These are phyloP conservation scores for Ceriops zippeliana DNA, from an alignment of 345 rosid species.

Conservation along the genomic window DNA sequence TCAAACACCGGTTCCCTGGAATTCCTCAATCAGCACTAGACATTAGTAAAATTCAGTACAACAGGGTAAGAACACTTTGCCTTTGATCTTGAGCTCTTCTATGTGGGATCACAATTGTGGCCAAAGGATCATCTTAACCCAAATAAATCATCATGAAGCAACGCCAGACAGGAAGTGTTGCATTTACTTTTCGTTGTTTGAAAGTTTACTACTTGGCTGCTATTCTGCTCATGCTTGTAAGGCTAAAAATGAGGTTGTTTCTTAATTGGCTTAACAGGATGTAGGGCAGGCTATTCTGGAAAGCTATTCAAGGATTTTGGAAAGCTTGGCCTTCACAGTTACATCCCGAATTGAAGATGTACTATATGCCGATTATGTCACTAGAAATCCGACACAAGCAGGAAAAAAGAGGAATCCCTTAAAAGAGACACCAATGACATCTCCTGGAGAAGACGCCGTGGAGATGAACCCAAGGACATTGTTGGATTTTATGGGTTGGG, in stretches of 20 bases:
- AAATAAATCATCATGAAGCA: neutral
- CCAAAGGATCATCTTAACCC: neutral
- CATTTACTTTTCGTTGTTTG: no score
- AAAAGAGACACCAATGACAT: conserved; percentile 10
- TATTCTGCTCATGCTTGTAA: neutral
- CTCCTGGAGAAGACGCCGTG: conserved; percentile 7
- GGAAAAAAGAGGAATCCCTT: conserved; percentile 31
- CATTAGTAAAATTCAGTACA: conserved; percentile 80
- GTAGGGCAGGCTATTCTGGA: conserved; percentile 81
- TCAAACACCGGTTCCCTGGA: conserved; percentile 79
- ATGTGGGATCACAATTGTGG: neutral
- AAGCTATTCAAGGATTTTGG: conserved; percentile 82
- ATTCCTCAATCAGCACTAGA: conserved; percentile 79
- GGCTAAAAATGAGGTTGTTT: neutral
- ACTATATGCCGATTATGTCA: conserved; percentile 50
- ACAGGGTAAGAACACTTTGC: conserved; percentile 37
- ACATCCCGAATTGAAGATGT: conserved; percentile 81
- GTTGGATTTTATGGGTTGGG: conserved; percentile 81
- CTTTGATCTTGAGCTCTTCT: neutral
- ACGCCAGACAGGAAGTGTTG: neutral
- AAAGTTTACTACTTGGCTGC: neutral
- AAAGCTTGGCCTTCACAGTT: conserved; percentile 78
- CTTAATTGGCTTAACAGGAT: conserved; percentile 42
- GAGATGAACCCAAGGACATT: conserved; percentile 45
- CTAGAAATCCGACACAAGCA: conserved; percentile 52